Conservation (phyloP, 164 flowering plant species). For the Chimonanthus praecox region DNA sequence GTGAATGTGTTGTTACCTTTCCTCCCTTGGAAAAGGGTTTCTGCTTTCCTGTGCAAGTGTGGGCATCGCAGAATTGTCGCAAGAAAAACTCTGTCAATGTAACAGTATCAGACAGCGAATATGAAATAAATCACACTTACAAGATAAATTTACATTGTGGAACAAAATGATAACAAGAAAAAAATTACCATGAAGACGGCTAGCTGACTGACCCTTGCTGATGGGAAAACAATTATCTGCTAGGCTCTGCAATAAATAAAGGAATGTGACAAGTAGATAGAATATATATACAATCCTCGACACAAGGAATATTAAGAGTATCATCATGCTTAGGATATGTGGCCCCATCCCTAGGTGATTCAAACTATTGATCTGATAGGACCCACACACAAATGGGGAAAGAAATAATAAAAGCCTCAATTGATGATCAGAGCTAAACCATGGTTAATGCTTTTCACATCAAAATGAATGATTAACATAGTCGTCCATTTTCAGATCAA, state of each 20-base stretch:
- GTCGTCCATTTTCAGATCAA: too few relatives aligned
- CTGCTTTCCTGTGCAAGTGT: slow-evolving; percentile 57
- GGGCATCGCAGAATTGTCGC: slow-evolving; percentile 94
- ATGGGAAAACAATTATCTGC: slow-evolving; percentile 85
- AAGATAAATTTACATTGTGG: not conserved
- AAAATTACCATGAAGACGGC: slow-evolving; percentile 1
- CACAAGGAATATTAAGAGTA: not conserved
- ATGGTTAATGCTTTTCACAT: not conserved
- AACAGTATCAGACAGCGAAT: not conserved
- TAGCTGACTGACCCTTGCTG: not conserved
- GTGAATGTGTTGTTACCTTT: slow-evolving; percentile 36
- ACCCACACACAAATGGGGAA: not conserved
- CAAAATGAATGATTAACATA: not conserved
- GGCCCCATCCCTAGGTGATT: not conserved
- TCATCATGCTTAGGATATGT: not conserved
- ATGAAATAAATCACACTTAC: too few relatives aligned
- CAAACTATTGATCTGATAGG: not conserved
- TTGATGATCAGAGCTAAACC: not conserved
- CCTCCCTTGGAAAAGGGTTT: slow-evolving; percentile 79
- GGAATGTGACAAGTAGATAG: not conserved
- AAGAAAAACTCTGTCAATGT: slow-evolving; percentile 63
- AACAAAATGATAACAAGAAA: not conserved
- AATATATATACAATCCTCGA: not conserved
- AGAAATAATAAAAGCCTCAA: not conserved
- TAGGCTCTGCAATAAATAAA: slow-evolving; percentile 52